phyloP scores from a whole-genome alignment of 257 asterid species.

The Nicotiana knightiana region DNA sequence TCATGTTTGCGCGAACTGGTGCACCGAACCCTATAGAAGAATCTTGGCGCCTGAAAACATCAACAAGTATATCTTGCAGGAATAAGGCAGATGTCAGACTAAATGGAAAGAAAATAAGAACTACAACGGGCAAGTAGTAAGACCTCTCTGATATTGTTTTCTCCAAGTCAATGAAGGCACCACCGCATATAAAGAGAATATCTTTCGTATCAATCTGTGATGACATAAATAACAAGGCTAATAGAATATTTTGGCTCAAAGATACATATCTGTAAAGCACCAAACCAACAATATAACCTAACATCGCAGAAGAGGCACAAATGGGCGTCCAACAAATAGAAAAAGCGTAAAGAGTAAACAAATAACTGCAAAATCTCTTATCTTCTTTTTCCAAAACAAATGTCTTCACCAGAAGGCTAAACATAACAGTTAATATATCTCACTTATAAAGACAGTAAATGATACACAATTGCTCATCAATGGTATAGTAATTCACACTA shows the following conservation, averaged over 20 bases:
- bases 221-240: not conserved
- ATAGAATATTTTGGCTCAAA: not conserved
- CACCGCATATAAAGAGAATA: conserved; percentile 95
- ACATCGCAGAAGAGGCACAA: not conserved
- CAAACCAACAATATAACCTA: not conserved
- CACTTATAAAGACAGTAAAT: not conserved
- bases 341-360: not conserved
- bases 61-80: conserved; percentile 13
- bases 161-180: conserved; percentile 97
- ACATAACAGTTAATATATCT: not conserved
- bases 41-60: conserved; percentile 84
- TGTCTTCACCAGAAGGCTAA: not conserved
- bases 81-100: not conserved
- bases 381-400: not conserved
- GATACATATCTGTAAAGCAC: not conserved
- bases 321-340: not conserved
- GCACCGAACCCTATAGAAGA: conserved; percentile 98
- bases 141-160: conserved; percentile 97
- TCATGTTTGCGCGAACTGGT: conserved; percentile 93
- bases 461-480: not conserved
- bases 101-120: not conserved
- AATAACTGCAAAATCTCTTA: not conserved
- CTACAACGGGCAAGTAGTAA: conserved; percentile 3
- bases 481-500: not conserved
- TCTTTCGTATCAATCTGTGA: conserved; percentile 95